phyloP scores from a whole-genome alignment of 139 green algal species.

The Coelastrella sp. region DNA sequence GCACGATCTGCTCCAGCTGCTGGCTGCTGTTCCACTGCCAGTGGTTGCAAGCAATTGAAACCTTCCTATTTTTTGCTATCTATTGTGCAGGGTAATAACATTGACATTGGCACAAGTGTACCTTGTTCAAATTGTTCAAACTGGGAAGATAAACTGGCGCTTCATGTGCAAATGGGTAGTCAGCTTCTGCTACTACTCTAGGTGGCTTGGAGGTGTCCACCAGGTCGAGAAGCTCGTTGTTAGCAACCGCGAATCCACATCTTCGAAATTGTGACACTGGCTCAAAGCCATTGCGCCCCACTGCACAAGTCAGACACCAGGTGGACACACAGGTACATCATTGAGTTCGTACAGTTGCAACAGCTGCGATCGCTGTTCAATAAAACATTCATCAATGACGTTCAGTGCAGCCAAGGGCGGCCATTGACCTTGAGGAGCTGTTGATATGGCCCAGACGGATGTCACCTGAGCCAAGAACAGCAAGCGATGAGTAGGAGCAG shows the following conservation, averaged over 20 bases:
- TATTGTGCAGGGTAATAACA: too few relatives aligned
- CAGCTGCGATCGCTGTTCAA: too few relatives aligned
- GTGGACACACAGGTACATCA: background rate
- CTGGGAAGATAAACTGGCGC: constrained; percentile 29
- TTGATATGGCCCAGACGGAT: too few relatives aligned
- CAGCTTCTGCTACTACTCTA: background rate
- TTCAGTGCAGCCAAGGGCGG: too few relatives aligned
- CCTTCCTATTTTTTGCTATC: too few relatives aligned
- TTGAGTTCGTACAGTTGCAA: too few relatives aligned
- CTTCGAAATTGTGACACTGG: background rate
- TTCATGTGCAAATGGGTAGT: constrained; percentile 32
- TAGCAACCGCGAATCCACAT: constrained; percentile 12
- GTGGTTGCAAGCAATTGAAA: too few relatives aligned
- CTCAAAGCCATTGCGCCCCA: constrained; percentile 5
- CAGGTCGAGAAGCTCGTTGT: constrained; percentile 17
- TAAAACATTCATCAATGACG: too few relatives aligned
- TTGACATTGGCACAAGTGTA: too few relatives aligned
- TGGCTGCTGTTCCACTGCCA: too few relatives aligned
- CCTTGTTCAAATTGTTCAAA: constrained; percentile 35
- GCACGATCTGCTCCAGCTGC: too few relatives aligned
- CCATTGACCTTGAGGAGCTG: too few relatives aligned
- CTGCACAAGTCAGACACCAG: background rate
- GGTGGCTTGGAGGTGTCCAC: background rate
- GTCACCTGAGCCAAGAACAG: constrained; percentile 26
- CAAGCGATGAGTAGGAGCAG: constrained; percentile 30